Percentiles rank a stretch among this genome's conserved stretches.
These are phyloP conservation scores for Aspergillus ibericus DNA, from an alignment of 2,329 filamentous ascomycete species.

Conservation along the genomic window DNA sequence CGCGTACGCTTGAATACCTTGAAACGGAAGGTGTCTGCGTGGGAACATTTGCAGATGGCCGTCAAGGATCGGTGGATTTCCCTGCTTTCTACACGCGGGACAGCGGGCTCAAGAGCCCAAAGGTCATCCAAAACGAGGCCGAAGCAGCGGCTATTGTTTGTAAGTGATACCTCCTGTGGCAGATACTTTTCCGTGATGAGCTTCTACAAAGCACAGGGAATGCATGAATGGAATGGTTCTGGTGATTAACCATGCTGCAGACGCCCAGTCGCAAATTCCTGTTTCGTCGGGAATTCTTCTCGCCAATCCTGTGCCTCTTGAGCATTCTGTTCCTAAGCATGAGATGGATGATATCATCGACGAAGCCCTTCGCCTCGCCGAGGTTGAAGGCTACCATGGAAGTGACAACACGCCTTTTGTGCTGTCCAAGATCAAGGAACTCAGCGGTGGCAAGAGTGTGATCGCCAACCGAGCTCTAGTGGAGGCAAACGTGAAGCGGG, in stretches of 20 bases:
- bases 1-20: conserved; percentile 78
- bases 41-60: conserved; percentile 84
- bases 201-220: too few species aligned
- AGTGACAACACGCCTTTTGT: conserved; percentile 84
- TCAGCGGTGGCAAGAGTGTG: conserved; percentile 71
- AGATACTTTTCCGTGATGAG: too few species aligned
- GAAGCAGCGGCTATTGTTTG: conserved; percentile 88
- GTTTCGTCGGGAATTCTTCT: conserved; percentile 81
- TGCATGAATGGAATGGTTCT: background rate
- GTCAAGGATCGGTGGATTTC: conserved; percentile 72
- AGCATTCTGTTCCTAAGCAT: conserved; percentile 66
- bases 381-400: conserved; percentile 66
- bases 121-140: conserved; percentile 68
- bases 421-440: conserved; percentile 72
- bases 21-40: conserved; percentile 74
- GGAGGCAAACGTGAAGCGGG: conserved; percentile 65
- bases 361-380: conserved; percentile 65
- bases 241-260: conserved; percentile 33
- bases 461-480: conserved; percentile 71
- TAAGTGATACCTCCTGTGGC: conserved; percentile 39
- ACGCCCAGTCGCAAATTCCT: conserved; percentile 70
- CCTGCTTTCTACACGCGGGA: conserved; percentile 92
- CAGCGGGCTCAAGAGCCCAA: conserved; percentile 77
- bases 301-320: conserved; percentile 79
- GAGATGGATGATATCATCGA: conserved; percentile 71